Conservation (phyloP, 345 rosid genomes). For the Diplotaxis tenuifolia region DNA sequence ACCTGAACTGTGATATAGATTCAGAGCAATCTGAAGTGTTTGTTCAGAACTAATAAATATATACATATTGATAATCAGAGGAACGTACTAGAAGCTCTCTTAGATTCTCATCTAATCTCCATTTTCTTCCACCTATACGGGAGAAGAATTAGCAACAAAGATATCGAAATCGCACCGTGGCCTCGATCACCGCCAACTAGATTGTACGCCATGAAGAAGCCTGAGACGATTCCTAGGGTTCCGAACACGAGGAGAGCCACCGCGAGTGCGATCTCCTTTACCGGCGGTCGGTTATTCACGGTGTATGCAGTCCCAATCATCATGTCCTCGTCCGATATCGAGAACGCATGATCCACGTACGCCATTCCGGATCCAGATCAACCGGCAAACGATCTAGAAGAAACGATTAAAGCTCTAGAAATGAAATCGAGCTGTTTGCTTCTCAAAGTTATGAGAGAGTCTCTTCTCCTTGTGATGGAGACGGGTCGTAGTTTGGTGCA, state of each 20-base stretch:
- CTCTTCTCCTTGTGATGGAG: constrained; percentile 2
- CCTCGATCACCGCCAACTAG: too few relatives aligned
- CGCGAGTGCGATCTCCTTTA: too few relatives aligned
- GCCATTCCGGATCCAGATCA: constrained; percentile 56
- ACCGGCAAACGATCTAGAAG: neutral
- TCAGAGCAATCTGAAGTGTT: neutral
- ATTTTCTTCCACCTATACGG: neutral
- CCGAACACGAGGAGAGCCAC: too few relatives aligned
- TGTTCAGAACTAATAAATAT: neutral
- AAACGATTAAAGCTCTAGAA: constrained; percentile 9
- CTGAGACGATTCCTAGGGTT: constrained; percentile 63
- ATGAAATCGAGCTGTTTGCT: constrained; percentile 17
- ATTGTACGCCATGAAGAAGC: constrained; percentile 69
- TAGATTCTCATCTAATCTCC: constrained; percentile 8
- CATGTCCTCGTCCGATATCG: constrained; percentile 87
- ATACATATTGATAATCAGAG: neutral
- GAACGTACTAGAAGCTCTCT: neutral
- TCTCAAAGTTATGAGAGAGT: neutral
- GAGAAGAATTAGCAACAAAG: neutral
- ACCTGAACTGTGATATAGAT: neutral
- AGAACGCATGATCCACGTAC: too few relatives aligned
- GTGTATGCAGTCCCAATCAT: constrained; percentile 69
- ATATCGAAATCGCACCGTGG: constrained; percentile 53
- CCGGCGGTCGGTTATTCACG: constrained; percentile 76
- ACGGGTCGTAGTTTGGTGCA: constrained; percentile 23